Evolutionary conservation across 208 protist genomes (phyloP).

Genomic region (Crithidia brevicula): DNA sequence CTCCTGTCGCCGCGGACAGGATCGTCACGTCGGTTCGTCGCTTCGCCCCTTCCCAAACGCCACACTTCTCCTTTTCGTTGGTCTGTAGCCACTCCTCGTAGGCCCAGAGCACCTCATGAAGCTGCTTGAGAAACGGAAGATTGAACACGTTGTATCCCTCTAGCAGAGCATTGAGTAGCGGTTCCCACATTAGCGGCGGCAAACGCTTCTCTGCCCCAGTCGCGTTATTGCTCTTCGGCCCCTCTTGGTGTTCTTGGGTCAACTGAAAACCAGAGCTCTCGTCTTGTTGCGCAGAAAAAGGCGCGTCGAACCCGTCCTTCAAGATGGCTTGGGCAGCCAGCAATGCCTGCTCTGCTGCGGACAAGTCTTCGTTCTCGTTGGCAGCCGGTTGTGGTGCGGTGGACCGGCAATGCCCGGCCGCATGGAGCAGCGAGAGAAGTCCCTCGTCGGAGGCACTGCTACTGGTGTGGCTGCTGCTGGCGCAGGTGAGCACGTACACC

Average conservation of each 20-base stretch:
- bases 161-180: constrained; percentile 6
- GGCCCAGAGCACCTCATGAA: constrained; percentile 23
- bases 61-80: neutral
- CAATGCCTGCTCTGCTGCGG: neutral
- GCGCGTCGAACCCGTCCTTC: neutral
- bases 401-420: too few species aligned
- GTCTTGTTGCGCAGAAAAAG: neutral
- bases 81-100: constrained; percentile 5
- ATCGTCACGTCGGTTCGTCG: constrained; percentile 2
- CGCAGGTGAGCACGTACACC: constrained; percentile 28
- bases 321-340: constrained; percentile 8
- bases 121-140: constrained; percentile 12
- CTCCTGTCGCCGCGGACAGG: neutral
- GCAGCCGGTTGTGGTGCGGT: too few species aligned
- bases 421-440: constrained; percentile 1
- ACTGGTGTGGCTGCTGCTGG: constrained; percentile 14
- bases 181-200: constrained; percentile 8
- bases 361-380: too few species aligned
- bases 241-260: too few species aligned
- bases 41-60: neutral
- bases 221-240: neutral
- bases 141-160: constrained; percentile 19
- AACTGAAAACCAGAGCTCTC: neutral
- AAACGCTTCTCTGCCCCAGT: neutral
- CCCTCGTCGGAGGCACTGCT: neutral